phyloP scores from a whole-genome alignment of 2,329 filamentous ascomycete species.

The Botryotinia narcissicola region DNA sequence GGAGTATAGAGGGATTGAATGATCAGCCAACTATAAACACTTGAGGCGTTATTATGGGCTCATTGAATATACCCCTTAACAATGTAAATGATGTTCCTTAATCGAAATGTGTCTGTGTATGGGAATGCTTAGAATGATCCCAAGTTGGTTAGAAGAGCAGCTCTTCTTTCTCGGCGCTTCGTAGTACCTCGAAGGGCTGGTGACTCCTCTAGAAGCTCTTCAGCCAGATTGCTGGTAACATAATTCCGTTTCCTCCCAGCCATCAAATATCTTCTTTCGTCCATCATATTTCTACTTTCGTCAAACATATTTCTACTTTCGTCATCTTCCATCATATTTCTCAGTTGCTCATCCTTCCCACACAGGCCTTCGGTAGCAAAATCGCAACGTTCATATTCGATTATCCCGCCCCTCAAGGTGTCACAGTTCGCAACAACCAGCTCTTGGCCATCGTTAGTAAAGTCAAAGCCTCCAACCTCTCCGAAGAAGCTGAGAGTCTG shows the following conservation, averaged over 20 bases:
- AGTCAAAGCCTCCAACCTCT: constrained; percentile 66
- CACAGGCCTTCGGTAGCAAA: constrained; percentile 26
- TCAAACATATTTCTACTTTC: background rate
- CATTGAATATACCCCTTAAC: background rate
- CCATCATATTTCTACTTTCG: background rate
- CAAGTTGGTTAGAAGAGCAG: constrained; percentile 6
- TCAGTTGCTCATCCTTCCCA: constrained; percentile 9
- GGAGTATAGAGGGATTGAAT: background rate
- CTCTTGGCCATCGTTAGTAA: constrained; percentile 65
- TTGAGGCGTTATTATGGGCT: background rate
- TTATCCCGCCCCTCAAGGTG: constrained; percentile 57
- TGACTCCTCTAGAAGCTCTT: constrained; percentile 4
- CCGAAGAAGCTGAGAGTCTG: constrained; percentile 74
- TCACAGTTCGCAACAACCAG: constrained; percentile 70
- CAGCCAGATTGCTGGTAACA: background rate
- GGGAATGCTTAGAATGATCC: constrained; percentile 1
- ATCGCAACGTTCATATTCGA: constrained; percentile 39
- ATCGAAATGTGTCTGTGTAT: background rate
- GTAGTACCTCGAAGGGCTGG: constrained; percentile 10
- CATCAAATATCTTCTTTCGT: background rate
- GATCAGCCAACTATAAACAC: background rate
- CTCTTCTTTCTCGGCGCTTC: constrained; percentile 16
- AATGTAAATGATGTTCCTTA: background rate
- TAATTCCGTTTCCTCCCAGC: constrained; percentile 12
- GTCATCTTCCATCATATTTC: constrained; percentile 5